phyloP scores from a whole-genome alignment of 2,329 filamentous ascomycete species.

The Emergomyces pasteurianus region DNA sequence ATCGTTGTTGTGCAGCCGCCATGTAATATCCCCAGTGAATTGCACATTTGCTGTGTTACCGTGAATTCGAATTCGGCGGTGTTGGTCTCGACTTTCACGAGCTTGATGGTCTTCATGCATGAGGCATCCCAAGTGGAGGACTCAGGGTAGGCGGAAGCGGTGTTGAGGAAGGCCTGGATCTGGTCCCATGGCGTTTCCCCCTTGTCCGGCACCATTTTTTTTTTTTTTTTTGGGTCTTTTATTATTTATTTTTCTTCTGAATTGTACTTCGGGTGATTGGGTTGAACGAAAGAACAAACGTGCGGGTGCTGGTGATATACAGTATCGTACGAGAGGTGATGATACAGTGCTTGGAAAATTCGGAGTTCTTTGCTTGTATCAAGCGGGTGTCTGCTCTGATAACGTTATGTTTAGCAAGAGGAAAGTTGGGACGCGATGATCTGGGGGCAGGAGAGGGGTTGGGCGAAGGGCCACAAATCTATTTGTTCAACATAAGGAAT shows the following conservation, averaged over 20 bases:
- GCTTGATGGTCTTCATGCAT: neutral
- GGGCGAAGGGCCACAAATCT: neutral
- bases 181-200: neutral
- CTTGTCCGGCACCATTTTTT: neutral
- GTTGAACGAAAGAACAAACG: neutral
- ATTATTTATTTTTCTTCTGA: too few species aligned
- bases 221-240: too few species aligned
- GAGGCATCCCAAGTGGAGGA: neutral
- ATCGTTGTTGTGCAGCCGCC: constrained; percentile 60
- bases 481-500: neutral
- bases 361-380: neutral
- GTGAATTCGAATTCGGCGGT: constrained; percentile 10
- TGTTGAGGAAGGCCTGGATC: neutral
- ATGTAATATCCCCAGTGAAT: constrained; percentile 81
- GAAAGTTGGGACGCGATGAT: neutral
- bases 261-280: too few species aligned
- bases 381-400: neutral
- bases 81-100: neutral
- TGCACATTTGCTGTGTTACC: constrained; percentile 83
- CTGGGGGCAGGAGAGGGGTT: neutral
- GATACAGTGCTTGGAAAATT: neutral
- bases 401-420: neutral
- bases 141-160: neutral
- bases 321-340: neutral
- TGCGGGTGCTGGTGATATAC: neutral